phyloP scores from a whole-genome alignment of 2,329 filamentous ascomycete species.

The Ceratocystis alfenasii region DNA sequence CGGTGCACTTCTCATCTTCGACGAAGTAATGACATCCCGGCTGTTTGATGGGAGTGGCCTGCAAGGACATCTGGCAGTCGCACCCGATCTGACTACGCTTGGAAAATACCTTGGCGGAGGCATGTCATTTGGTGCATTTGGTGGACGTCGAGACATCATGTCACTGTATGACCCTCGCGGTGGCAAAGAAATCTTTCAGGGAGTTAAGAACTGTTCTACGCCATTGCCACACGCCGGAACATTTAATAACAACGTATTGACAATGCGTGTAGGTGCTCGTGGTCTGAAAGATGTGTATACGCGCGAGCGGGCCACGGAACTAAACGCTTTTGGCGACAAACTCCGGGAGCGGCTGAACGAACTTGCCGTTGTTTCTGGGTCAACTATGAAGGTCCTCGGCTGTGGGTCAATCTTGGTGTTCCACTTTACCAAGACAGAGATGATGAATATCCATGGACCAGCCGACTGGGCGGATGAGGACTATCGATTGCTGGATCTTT shows the following conservation, averaged over 20 bases:
- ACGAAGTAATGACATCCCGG: conserved; percentile 61
- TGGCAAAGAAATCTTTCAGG: conserved; percentile 45
- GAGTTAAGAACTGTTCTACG: conserved; percentile 42
- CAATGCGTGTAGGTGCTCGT: conserved; percentile 33
- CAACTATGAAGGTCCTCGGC: conserved; percentile 32
- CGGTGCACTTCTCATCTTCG: conserved; percentile 51
- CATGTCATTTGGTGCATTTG: conserved; percentile 55
- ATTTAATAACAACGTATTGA: conserved; percentile 54
- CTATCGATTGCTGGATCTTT: conserved; percentile 30
- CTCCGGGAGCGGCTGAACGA: conserved; percentile 28
- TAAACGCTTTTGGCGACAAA: conserved; percentile 29
- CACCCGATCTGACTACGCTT: conserved; percentile 50
- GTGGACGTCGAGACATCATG: conserved; percentile 49
- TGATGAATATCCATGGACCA: conserved; percentile 27
- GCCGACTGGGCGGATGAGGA: conserved; percentile 17
- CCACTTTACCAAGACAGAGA: conserved; percentile 31
- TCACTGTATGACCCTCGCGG: conserved; percentile 40
- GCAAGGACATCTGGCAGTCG: conserved; percentile 33
- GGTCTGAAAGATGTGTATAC: conserved; percentile 32
- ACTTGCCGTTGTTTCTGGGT: conserved; percentile 27
- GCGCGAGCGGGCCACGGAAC: conserved; percentile 27
- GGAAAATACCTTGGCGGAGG: conserved; percentile 59
- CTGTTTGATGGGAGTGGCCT: conserved; percentile 40
- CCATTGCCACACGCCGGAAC: conserved; percentile 47
- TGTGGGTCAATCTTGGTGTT: conserved; percentile 30